Percentiles rank a stretch among this genome's conserved stretches.
Evolutionary conservation across 371 early-diverging fungal genomes (phyloP).

Genomic region (Mortierella polycephala): DNA sequence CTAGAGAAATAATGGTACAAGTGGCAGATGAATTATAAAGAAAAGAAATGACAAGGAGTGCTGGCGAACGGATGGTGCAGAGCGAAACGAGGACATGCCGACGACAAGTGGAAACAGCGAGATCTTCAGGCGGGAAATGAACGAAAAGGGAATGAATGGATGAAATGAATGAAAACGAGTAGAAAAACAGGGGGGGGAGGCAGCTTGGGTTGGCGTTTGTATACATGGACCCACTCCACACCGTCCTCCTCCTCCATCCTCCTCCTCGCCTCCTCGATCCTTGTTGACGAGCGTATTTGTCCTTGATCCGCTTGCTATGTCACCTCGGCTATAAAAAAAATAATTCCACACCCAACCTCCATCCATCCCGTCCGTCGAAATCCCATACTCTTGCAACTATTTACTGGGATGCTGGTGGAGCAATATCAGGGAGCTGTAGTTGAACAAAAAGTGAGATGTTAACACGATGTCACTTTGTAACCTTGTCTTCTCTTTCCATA

Average conservation of each 20-base stretch:
- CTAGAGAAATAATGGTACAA: conserved; percentile 19
- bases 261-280: not conserved
- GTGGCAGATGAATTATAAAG: conserved; percentile 19
- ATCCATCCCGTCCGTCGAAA: not conserved
- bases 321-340: not conserved
- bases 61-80: not conserved
- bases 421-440: conserved; percentile 47
- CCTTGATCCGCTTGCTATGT: not conserved
- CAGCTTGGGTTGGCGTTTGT: not conserved
- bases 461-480: not conserved
- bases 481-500: not conserved
- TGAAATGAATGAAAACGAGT: conserved; percentile 1
- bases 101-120: not conserved
- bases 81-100: conserved; percentile 8
- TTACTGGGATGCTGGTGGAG: conserved; percentile 55
- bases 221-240: not conserved
- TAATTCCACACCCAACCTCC: not conserved
- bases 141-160: not conserved
- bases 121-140: not conserved
- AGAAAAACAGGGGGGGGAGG: not conserved
- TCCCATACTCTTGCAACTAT: not conserved
- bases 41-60: not conserved
- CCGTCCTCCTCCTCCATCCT: not conserved
- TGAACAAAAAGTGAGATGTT: not conserved
- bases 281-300: too few relatives aligned